Percentiles rank a stretch among this genome's conserved stretches.
These are phyloP conservation scores for Ogataea pini DNA, from an alignment of 805 yeast genomes.

Conservation along the genomic window DNA sequence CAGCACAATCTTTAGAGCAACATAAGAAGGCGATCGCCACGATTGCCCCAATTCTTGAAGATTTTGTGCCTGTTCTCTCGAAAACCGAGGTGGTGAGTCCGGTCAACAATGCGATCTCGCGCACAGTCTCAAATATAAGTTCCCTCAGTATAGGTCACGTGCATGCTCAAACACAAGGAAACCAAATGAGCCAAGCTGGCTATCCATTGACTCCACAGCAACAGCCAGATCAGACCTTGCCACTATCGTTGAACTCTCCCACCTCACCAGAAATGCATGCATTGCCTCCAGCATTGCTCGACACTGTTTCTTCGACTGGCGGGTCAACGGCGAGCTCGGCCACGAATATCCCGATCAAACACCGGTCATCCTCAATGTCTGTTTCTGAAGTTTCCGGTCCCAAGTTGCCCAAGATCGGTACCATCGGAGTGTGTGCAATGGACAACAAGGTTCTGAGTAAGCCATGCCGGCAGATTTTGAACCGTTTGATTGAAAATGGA, in stretches of 20 bases:
- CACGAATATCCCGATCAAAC: constrained; percentile 17
- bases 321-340: constrained; percentile 21
- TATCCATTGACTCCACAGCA: constrained; percentile 1
- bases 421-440: constrained; percentile 98
- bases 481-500: constrained; percentile 84
- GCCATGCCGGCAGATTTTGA: constrained; percentile 90
- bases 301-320: constrained; percentile 9
- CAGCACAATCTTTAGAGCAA: constrained; percentile 34
- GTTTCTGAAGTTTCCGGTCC: constrained; percentile 46
- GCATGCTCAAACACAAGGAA: constrained; percentile 7
- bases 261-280: constrained; percentile 6
- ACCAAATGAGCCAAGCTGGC: background rate
- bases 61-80: constrained; percentile 72
- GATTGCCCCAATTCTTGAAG: constrained; percentile 72
- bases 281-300: constrained; percentile 4
- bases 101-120: constrained; percentile 31
- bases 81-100: constrained; percentile 39
- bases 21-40: constrained; percentile 69
- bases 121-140: constrained; percentile 35
- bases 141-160: constrained; percentile 31
- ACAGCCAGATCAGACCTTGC: background rate
- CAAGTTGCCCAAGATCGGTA: constrained; percentile 74
- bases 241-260: constrained; percentile 2
- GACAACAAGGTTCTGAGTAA: constrained; percentile 94
- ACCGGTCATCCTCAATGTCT: constrained; percentile 35